phyloP scores from a whole-genome alignment of 305 asterid genomes.

The Fraxinus angustifolia region DNA sequence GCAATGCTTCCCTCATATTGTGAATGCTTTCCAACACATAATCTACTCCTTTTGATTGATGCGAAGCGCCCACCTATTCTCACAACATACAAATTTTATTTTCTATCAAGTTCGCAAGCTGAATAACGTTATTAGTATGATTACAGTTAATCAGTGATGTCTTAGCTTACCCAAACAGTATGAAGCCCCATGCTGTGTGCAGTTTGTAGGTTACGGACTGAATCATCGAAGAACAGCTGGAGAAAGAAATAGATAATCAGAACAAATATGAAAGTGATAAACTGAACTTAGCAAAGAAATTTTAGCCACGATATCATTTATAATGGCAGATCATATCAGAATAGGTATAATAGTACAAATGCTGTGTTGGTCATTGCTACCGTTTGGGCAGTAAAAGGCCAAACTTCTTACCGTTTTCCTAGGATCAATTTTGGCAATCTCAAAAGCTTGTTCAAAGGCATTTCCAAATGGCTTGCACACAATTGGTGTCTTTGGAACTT shows the following conservation, averaged over 20 bases:
- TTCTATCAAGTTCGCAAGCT: background rate
- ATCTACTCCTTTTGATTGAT: constrained; percentile 56
- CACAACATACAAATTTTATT: constrained; percentile 7
- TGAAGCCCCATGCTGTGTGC: constrained; percentile 59
- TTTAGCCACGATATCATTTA: background rate
- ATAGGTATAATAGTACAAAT: background rate
- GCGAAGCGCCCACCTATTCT: constrained; percentile 67
- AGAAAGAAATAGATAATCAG: constrained; percentile 9
- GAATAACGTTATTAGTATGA: background rate
- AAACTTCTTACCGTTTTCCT: constrained; percentile 53
- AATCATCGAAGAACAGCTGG: constrained; percentile 88
- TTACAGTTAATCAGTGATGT: background rate
- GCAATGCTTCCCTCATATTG: constrained; percentile 81
- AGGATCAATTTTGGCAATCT: constrained; percentile 62
- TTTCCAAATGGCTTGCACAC: constrained; percentile 76
- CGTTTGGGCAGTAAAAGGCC: background rate
- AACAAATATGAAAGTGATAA: background rate
- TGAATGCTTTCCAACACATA: constrained; percentile 82
- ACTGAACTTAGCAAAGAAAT: background rate
- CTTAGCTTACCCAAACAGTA: constrained; percentile 70
- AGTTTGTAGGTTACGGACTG: constrained; percentile 72
- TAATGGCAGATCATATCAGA: background rate
- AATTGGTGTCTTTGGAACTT: constrained; percentile 40
- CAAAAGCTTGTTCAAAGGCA: constrained; percentile 64
- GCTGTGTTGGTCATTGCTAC: background rate